Percentiles rank a stretch among this genome's conserved stretches.
Conservation (phyloP, 2,329 filamentous ascomycete genomes). For the Trichophyton verrucosum region DNA sequence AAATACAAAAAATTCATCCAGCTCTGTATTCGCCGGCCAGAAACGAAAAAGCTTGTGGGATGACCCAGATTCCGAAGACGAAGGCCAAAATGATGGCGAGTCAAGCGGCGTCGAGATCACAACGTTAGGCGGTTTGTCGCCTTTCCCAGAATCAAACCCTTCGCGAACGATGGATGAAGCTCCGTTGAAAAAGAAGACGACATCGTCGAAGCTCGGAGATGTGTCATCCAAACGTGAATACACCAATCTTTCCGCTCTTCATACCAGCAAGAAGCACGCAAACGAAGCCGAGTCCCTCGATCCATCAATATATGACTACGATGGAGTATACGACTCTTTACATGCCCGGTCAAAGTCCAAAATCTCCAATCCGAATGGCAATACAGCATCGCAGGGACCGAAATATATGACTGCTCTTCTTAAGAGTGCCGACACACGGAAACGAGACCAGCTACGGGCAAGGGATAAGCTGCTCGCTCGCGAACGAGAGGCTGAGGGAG, state of each 20-base stretch:
- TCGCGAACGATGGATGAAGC: not conserved
- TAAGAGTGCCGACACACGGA: conserved; percentile 48
- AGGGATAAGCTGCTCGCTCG: conserved; percentile 48
- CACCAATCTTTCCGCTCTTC: conserved; percentile 35
- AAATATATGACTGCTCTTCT: conserved; percentile 51
- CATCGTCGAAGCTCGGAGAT: conserved; percentile 8
- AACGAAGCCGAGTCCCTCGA: conserved; percentile 34
- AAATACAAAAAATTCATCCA: conserved; percentile 18
- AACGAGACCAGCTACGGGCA: conserved; percentile 51
- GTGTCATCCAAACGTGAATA: conserved; percentile 16
- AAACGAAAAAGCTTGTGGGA: conserved; percentile 39
- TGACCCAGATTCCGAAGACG: conserved; percentile 29
- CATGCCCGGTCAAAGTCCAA: conserved; percentile 28
- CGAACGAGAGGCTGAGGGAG: conserved; percentile 53
- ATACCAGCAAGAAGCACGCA: conserved; percentile 35
- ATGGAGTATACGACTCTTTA: conserved; percentile 38
- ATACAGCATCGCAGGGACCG: conserved; percentile 27
- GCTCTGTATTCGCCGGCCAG: conserved; percentile 23
- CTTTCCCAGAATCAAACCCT: not conserved
- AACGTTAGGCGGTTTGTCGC: conserved; percentile 26
- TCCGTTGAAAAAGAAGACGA: not conserved
- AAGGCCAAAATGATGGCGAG: conserved; percentile 8
- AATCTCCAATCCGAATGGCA: conserved; percentile 11
- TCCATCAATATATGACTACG: conserved; percentile 39
- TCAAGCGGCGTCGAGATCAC: conserved; percentile 23